Conservation (phyloP, 495 filamentous ascomycete species). For the Xylaria curta region DNA sequence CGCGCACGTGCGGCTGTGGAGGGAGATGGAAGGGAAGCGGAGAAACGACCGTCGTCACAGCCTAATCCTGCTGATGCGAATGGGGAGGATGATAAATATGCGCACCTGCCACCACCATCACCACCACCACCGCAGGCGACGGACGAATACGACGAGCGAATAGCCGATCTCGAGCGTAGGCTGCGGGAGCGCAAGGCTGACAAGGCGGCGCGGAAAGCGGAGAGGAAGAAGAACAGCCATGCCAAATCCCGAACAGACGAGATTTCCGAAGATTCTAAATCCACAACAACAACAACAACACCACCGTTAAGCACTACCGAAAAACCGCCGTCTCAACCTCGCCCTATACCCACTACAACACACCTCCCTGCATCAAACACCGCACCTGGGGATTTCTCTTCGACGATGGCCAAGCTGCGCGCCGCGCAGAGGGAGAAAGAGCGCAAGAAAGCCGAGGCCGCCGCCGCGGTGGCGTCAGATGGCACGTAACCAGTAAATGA, state of each 20-base stretch:
- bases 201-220: conserved; percentile 26
- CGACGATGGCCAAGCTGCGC: conserved; percentile 48
- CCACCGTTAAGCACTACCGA: neutral
- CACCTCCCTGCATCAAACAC: conserved; percentile 10
- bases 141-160: conserved; percentile 43
- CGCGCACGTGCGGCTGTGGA: conserved; percentile 24
- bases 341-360: neutral
- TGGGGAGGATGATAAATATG: neutral
- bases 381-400: conserved; percentile 34
- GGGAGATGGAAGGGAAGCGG: neutral
- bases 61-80: conserved; percentile 16
- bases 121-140: neutral
- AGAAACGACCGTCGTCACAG: conserved; percentile 4
- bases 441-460: conserved; percentile 34
- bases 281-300: neutral
- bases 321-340: neutral
- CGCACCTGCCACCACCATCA: neutral
- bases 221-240: conserved; percentile 32
- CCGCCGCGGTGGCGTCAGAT: neutral
- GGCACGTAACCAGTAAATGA: neutral
- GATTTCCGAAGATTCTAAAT: neutral
- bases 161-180: conserved; percentile 49
- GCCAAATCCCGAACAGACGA: neutral
- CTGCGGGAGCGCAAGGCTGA: conserved; percentile 46
- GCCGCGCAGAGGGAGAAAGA: conserved; percentile 50